A percentile compares a stretch with the other conserved stretches of the same genome.
Conservation (phyloP, 1,284 basidiomycete genomes). For the Marasmius sp. region DNA sequence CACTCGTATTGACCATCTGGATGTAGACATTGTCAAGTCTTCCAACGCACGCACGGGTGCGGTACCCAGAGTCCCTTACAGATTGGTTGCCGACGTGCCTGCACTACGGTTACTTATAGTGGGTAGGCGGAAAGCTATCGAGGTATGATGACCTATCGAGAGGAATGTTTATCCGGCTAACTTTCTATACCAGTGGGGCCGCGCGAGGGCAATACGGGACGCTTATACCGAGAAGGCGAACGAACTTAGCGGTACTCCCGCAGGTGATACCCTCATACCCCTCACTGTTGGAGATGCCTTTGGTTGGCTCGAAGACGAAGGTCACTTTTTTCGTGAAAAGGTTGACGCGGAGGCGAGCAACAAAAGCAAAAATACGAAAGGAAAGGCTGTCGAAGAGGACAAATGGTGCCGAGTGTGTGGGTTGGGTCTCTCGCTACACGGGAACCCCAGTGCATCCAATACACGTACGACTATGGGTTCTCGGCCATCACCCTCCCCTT, state of each 20-base stretch:
- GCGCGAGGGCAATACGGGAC: conserved; percentile 51
- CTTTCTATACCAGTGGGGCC: conserved; percentile 51
- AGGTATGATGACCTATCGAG: conserved; percentile 41
- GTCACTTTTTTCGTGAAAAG: conserved; percentile 40
- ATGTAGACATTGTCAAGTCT: not conserved
- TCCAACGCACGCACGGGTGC: not conserved
- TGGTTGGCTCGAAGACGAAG: conserved; percentile 55
- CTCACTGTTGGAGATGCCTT: conserved; percentile 58
- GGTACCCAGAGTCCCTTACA: conserved; percentile 46
- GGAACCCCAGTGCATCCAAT: not conserved
- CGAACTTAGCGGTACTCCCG: conserved; percentile 14
- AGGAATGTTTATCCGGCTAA: conserved; percentile 10
- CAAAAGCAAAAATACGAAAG: conserved; percentile 5
- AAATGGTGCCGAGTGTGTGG: conserved; percentile 16
- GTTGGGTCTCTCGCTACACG: conserved; percentile 9
- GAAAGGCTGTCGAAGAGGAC: not conserved
- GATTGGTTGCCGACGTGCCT: conserved; percentile 42
- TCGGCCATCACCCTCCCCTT: not conserved
- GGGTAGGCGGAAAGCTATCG: conserved; percentile 69
- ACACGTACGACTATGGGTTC: not conserved
- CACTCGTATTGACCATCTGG: conserved; percentile 6
- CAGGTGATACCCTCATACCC: conserved; percentile 22
- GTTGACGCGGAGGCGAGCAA: conserved; percentile 1
- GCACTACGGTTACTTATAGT: conserved; percentile 47
- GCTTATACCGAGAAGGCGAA: conserved; percentile 39